These are phyloP conservation scores for Pichia kluyveri DNA, from an alignment of 805 yeast genomes.

Conservation along the genomic window DNA sequence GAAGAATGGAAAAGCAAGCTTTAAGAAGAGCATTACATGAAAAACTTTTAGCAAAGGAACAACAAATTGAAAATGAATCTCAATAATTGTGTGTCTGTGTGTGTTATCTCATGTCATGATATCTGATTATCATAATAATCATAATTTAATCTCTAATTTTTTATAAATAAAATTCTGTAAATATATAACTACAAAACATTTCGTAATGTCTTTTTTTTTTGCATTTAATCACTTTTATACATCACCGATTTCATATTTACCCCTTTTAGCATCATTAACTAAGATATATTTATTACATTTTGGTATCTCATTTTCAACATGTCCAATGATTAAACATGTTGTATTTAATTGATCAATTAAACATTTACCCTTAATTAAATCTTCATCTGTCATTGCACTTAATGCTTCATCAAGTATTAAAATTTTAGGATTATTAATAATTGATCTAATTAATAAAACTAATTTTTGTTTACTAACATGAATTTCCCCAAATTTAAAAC, in stretches of 20 bases:
- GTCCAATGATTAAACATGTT: conserved; percentile 75
- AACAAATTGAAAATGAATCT: background rate
- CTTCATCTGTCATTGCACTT: conserved; percentile 73
- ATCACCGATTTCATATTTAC: conserved; percentile 23
- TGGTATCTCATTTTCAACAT: conserved; percentile 74
- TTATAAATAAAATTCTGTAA: too few relatives aligned
- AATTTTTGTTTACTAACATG: conserved; percentile 71
- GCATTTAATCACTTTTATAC: background rate
- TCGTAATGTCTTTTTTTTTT: too few relatives aligned
- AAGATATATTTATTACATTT: conserved; percentile 44
- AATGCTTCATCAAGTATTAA: conserved; percentile 87
- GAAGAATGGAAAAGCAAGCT: conserved; percentile 37
- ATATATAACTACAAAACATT: too few relatives aligned
- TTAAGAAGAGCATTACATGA: conserved; percentile 20
- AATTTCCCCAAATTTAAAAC: conserved; percentile 42
- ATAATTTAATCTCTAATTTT: too few relatives aligned
- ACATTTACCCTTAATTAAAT: conserved; percentile 46
- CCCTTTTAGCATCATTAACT: conserved; percentile 26
- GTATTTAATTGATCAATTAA: conserved; percentile 46
- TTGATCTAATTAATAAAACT: conserved; percentile 64
- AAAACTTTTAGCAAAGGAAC: background rate
- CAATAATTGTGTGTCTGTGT: too few relatives aligned
- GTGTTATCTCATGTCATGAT: too few relatives aligned
- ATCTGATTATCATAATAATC: too few relatives aligned
- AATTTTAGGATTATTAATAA: conserved; percentile 68